These are phyloP conservation scores for Penicillium goetzii DNA, from an alignment of 495 filamentous ascomycete species.

Conservation along the genomic window DNA sequence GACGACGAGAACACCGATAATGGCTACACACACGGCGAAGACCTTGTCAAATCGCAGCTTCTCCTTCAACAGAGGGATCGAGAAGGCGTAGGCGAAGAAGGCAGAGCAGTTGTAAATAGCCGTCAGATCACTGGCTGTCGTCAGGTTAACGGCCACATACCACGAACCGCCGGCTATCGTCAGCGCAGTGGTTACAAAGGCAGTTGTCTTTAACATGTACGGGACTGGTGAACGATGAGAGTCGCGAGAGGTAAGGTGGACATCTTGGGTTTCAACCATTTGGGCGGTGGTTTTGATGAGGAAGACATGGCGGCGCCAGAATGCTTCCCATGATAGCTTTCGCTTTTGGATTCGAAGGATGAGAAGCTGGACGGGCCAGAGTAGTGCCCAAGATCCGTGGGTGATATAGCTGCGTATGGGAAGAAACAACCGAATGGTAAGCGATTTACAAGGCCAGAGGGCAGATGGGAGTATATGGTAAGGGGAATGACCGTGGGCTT, in stretches of 20 bases:
- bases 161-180: slow-evolving; percentile 92
- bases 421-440: slow-evolving; percentile 20
- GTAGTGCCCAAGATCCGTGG: slow-evolving; percentile 86
- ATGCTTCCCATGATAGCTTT: slow-evolving; percentile 76
- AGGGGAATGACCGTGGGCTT: background rate
- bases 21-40: slow-evolving; percentile 80
- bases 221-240: slow-evolving; percentile 61
- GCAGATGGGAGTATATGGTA: background rate
- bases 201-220: slow-evolving; percentile 78
- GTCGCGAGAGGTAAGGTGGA: slow-evolving; percentile 55
- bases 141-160: slow-evolving; percentile 94
- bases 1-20: slow-evolving; percentile 85
- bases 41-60: slow-evolving; percentile 78
- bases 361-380: slow-evolving; percentile 84
- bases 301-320: slow-evolving; percentile 81
- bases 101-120: slow-evolving; percentile 99
- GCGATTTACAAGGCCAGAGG: slow-evolving; percentile 11
- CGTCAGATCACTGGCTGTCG: slow-evolving; percentile 87
- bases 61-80: slow-evolving; percentile 85
- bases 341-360: slow-evolving; percentile 75
- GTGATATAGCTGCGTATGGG: slow-evolving; percentile 71
- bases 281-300: slow-evolving; percentile 77
- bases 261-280: slow-evolving; percentile 77
- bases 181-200: slow-evolving; percentile 79
- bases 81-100: slow-evolving; percentile 97